phyloP scores from a whole-genome alignment of 352 stramenopile genomes.

The Globisporangium solare region DNA sequence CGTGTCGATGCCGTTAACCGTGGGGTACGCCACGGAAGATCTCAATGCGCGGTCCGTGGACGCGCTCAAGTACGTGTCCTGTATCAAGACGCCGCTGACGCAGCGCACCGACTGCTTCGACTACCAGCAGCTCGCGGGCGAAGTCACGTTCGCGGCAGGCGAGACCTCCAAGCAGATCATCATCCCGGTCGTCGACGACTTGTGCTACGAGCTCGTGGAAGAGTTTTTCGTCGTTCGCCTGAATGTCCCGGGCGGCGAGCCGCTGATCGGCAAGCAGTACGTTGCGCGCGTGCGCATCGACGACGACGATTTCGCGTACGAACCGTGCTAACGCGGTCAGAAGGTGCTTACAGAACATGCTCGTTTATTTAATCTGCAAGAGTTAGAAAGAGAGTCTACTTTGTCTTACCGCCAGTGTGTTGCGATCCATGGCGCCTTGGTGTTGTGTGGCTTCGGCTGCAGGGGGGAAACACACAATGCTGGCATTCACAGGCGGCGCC shows the following conservation, averaged over 20 bases:
- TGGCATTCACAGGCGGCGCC: constrained; percentile 21
- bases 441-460: constrained; percentile 67
- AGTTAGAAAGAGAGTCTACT: too few relatives aligned
- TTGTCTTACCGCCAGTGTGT: constrained; percentile 31
- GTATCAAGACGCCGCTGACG: constrained; percentile 47
- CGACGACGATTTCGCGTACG: constrained; percentile 86
- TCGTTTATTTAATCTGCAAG: too few relatives aligned
- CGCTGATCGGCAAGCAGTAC: constrained; percentile 88
- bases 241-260: constrained; percentile 86
- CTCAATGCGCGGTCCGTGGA: constrained; percentile 56
- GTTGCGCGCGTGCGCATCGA: constrained; percentile 89
- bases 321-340: constrained; percentile 30
- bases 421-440: constrained; percentile 38
- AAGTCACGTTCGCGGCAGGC: constrained; percentile 87
- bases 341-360: too few relatives aligned
- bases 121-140: constrained; percentile 74
- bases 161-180: constrained; percentile 85
- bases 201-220: constrained; percentile 82
- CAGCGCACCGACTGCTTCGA: constrained; percentile 60
- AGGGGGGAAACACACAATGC: constrained; percentile 83
- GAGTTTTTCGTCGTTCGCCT: constrained; percentile 92
- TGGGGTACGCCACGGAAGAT: constrained; percentile 77
- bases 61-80: constrained; percentile 47
- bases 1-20: constrained; percentile 41
- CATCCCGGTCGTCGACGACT: constrained; percentile 93